phyloP scores from a whole-genome alignment of 176 grass and related monocot species.

The Rhipidocladum racemiflorum region DNA sequence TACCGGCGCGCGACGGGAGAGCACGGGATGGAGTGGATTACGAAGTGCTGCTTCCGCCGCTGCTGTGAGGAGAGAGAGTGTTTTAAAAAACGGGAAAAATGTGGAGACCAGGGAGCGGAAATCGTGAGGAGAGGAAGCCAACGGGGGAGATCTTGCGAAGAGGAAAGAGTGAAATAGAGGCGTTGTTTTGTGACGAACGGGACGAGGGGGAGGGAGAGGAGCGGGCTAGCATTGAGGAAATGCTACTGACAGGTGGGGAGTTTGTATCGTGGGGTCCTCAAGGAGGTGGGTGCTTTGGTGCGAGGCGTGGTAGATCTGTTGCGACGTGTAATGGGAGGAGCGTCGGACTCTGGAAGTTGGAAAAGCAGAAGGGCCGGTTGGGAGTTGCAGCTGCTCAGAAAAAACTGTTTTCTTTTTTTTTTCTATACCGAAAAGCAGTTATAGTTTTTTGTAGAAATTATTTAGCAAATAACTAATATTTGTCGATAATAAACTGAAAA shows the following conservation, averaged over 20 bases:
- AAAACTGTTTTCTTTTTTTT: too few relatives aligned
- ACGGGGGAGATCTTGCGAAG: not conserved
- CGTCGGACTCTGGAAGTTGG: not conserved
- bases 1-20: conserved; percentile 37
- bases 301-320: not conserved
- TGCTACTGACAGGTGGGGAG: not conserved
- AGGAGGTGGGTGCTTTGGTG: not conserved
- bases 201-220: not conserved
- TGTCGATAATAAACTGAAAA: too few relatives aligned
- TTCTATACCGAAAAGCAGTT: too few relatives aligned
- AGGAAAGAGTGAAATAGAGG: too few relatives aligned
- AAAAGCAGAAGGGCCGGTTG: too few relatives aligned
- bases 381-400: too few relatives aligned
- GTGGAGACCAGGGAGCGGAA: conserved; percentile 30
- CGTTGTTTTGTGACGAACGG: not conserved
- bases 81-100: conserved; percentile 4
- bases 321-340: not conserved
- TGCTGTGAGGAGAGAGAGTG: not conserved
- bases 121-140: conserved; percentile 24
- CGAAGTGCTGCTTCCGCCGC: conserved; percentile 22
- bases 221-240: not conserved
- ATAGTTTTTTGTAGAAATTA: too few relatives aligned
- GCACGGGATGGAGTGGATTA: not conserved
- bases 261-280: not conserved
- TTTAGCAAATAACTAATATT: too few relatives aligned